A percentile compares a stretch with the other conserved stretches of the same genome.
These are phyloP conservation scores for Cerioporus squamosus DNA, from an alignment of 1,284 basidiomycete genomes.

Conservation along the genomic window DNA sequence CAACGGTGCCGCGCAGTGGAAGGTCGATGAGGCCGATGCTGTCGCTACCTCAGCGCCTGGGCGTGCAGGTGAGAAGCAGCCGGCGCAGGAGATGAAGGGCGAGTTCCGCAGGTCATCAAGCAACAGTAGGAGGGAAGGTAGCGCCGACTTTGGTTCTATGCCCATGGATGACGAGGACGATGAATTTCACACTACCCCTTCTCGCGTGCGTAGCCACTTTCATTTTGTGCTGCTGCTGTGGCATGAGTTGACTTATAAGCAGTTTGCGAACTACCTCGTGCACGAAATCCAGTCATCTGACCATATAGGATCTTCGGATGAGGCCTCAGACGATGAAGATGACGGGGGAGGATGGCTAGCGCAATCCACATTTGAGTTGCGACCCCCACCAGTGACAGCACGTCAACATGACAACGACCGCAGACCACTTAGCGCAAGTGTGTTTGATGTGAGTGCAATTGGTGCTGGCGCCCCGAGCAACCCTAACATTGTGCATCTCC, in stretches of 20 bases:
- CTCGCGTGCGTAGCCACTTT: slow-evolving; percentile 48
- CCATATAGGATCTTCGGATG: slow-evolving; percentile 55
- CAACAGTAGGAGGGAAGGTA: slow-evolving; percentile 54
- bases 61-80: slow-evolving; percentile 20
- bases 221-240: no score
- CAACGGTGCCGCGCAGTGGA: slow-evolving; percentile 55
- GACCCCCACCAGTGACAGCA: slow-evolving; percentile 57
- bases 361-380: slow-evolving; percentile 70
- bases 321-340: slow-evolving; percentile 60
- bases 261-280: slow-evolving; percentile 79
- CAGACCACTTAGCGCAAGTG: slow-evolving; percentile 52
- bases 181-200: slow-evolving; percentile 42
- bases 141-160: slow-evolving; percentile 70
- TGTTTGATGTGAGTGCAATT: slow-evolving; percentile 59
- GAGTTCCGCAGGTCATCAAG: slow-evolving; percentile 61
- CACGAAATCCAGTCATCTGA: slow-evolving; percentile 72
- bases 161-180: slow-evolving; percentile 52
- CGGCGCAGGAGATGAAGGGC: slow-evolving; percentile 43
- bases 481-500: background rate
- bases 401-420: slow-evolving; percentile 51
- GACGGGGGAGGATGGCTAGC: slow-evolving; percentile 75
- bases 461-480: background rate
- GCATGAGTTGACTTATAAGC: background rate
- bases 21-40: slow-evolving; percentile 72
- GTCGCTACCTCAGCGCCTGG: slow-evolving; percentile 30